Base-by-base conservation (phyloP, 176 grass and related monocot species). In the Carex myosuroides region DNA sequence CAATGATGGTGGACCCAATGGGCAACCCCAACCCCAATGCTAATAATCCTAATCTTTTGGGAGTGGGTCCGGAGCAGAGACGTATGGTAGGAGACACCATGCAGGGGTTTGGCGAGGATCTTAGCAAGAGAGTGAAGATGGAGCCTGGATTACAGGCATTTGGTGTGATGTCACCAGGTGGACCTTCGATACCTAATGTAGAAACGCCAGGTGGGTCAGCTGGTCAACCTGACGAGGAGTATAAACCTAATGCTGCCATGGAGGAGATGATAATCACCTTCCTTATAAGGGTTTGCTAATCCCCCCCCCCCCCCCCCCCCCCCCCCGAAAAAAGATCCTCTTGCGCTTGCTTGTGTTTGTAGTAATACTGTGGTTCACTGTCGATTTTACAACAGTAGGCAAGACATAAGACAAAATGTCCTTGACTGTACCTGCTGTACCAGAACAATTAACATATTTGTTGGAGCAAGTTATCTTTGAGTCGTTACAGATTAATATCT, bases 221-320 rank as follows among this genome's bases (percentile, higher is more conserved):
- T 79, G 93, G 96, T 37, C 96, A 92, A 86, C 85, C 93, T 83
- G 96, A 99, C 0, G 96, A 99, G 86, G 96, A 99, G 67, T 99
- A 99, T 61, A 99, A 99, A 84, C 96, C 96, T 90, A 99, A 99
- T 92, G 96, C 96, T 88, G 96, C 96, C 44, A 99, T 99, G 96
- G 96, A 99, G 81, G 96, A 99, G 88, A 99, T 99, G 96, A 99
- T 99, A 59, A 99, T 99, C 80, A 99, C 96, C 46, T 99, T 99
- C 82, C 96, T 99, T 54, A 95, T 99, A 65, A 95, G 96, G 93
- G 96, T 99, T 24, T 13, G 52, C 14, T 54, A 90, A 29, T 42
- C 53, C 42, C 11, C 5, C 77, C 13, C 71, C 46, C 21, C 4
- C 71, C 48, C 42, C 65, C 11, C 13, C 65, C 65, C 30, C 0